A percentile compares a stretch with the other conserved stretches of the same genome.
Evolutionary conservation across 371 early-diverging fungal genomes (phyloP).

Genomic region (Apophysomyces ossiformis): DNA sequence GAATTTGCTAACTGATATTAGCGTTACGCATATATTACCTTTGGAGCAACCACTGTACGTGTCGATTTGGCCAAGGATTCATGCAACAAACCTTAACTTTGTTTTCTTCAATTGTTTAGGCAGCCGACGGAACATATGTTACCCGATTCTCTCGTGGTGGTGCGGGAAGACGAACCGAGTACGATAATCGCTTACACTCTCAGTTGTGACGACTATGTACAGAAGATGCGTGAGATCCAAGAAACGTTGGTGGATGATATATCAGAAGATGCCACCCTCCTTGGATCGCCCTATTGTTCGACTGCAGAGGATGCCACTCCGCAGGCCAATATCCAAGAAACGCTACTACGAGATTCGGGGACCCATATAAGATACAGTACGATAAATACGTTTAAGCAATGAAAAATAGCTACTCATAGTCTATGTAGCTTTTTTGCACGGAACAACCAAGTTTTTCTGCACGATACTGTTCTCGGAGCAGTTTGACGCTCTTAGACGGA

Average conservation of each 20-base stretch:
- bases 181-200: conserved; percentile 93
- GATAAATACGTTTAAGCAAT: conserved; percentile 14
- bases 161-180: conserved; percentile 93
- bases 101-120: conserved; percentile 31
- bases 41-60: conserved; percentile 78
- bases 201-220: conserved; percentile 54
- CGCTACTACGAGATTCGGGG: conserved; percentile 67
- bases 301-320: conserved; percentile 4
- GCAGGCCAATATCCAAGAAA: conserved; percentile 57
- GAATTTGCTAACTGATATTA: conserved; percentile 74
- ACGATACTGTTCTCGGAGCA: conserved; percentile 94
- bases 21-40: conserved; percentile 64
- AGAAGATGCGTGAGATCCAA: conserved; percentile 47
- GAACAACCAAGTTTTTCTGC: conserved; percentile 80
- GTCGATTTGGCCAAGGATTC: neutral
- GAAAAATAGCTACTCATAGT: neutral
- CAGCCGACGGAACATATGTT: conserved; percentile 85
- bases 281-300: neutral
- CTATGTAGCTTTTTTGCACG: conserved; percentile 69
- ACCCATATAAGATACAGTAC: conserved; percentile 74
- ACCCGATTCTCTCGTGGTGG: conserved; percentile 83
- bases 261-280: conserved; percentile 12
- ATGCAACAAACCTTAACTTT: neutral
- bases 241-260: conserved; percentile 24
- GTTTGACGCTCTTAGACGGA: conserved; percentile 89